Percentiles rank a stretch among this genome's conserved stretches.
phyloP scores from a whole-genome alignment of 2,329 filamentous ascomycete species.

The Diaporthe capsici region DNA sequence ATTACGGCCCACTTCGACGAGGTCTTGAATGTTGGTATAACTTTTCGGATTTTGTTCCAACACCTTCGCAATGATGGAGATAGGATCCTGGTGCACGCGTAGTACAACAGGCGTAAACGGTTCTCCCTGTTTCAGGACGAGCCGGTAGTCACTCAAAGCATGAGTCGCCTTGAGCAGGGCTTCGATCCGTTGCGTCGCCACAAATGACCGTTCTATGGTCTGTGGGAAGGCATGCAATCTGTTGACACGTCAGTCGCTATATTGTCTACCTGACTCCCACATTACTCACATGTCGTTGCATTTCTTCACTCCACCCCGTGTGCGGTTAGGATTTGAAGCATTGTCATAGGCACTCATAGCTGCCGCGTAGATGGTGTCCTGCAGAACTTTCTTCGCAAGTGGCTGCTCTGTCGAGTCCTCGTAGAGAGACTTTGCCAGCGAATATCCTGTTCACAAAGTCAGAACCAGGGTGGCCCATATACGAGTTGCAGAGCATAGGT shows the following conservation, averaged over 20 bases:
- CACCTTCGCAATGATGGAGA: conserved; percentile 80
- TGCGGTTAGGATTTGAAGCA: conserved; percentile 84
- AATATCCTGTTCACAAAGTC: conserved; percentile 64
- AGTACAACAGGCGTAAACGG: conserved; percentile 85
- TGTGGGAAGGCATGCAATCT: conserved; percentile 76
- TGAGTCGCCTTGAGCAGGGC: conserved; percentile 81
- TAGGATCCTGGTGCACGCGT: conserved; percentile 81
- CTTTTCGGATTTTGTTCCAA: conserved; percentile 81
- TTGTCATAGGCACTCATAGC: conserved; percentile 83
- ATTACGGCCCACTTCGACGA: conserved; percentile 77
- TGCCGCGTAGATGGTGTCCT: conserved; percentile 72
- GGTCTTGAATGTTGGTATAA: conserved; percentile 81
- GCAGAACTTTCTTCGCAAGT: conserved; percentile 65
- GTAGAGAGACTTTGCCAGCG: conserved; percentile 74
- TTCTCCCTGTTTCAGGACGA: conserved; percentile 84
- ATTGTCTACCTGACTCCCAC: conserved; percentile 28
- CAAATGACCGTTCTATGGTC: conserved; percentile 66
- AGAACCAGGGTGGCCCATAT: conserved; percentile 39
- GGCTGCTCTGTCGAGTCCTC: conserved; percentile 65
- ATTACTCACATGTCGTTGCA: conserved; percentile 78
- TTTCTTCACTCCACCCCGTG: conserved; percentile 81
- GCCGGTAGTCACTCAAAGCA: conserved; percentile 80
- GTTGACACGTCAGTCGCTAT: neutral
- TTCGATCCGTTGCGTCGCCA: conserved; percentile 68
- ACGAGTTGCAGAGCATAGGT: neutral